Evolutionary conservation across 2,329 filamentous ascomycete species (phyloP).

Genomic region (Fusarium stilboides): DNA sequence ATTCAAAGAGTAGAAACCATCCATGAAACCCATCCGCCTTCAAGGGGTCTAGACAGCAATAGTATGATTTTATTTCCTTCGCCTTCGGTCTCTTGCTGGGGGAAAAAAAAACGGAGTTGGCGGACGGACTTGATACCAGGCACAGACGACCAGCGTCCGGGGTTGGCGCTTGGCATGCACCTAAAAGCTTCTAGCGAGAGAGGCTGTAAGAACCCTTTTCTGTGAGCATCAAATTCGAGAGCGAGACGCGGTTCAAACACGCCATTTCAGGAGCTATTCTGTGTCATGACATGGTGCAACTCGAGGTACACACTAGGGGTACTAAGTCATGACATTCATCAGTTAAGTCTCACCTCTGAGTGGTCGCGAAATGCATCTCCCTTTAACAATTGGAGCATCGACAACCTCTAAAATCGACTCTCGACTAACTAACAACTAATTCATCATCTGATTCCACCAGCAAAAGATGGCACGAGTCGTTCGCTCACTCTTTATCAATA

Average conservation of each 20-base stretch:
- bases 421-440: slow-evolving; percentile 4
- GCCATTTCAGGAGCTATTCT: slow-evolving; percentile 40
- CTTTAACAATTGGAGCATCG: background rate
- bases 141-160: slow-evolving; percentile 41
- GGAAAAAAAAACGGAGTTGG: slow-evolving; percentile 41
- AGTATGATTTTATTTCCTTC: slow-evolving; percentile 35
- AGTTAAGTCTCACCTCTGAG: background rate
- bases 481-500: slow-evolving; percentile 4
- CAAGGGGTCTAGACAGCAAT: slow-evolving; percentile 25
- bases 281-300: slow-evolving; percentile 33
- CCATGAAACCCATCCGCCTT: slow-evolving; percentile 15
- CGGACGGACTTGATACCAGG: slow-evolving; percentile 45
- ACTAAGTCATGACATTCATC: background rate
- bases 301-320: slow-evolving; percentile 3
- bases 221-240: slow-evolving; percentile 9
- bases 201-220: slow-evolving; percentile 12
- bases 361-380: background rate
- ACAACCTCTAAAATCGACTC: slow-evolving; percentile 1
- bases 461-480: slow-evolving; percentile 21
- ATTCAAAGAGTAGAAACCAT: slow-evolving; percentile 18
- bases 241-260: slow-evolving; percentile 36
- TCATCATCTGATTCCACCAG: slow-evolving; percentile 9
- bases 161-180: slow-evolving; percentile 45
- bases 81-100: background rate
- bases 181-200: slow-evolving; percentile 33